These are phyloP conservation scores for Neurospora africana DNA, from an alignment of 495 filamentous ascomycete species.

Conservation along the genomic window DNA sequence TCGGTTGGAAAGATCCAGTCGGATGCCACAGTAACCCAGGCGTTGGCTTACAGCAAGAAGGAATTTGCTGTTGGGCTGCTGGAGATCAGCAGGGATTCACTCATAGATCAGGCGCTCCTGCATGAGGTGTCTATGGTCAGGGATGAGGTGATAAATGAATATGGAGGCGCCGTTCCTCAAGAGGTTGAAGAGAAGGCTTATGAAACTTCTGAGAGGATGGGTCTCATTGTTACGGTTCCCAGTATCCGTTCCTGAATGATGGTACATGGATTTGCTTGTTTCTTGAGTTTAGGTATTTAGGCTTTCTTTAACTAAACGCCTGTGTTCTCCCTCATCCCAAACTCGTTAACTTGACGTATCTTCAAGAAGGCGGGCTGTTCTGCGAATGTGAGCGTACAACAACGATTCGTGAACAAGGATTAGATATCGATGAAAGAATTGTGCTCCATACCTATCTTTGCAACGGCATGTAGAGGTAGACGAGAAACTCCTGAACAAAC, in stretches of 20 bases:
- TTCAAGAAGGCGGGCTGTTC: too few species aligned
- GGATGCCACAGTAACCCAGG: neutral
- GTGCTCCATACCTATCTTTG: too few species aligned
- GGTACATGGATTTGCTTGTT: neutral
- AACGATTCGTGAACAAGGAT: too few species aligned
- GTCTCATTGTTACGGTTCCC: neutral
- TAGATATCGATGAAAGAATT: too few species aligned
- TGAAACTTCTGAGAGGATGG: neutral
- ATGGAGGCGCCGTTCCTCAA: neutral
- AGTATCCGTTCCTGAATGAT: neutral
- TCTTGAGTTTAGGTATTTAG: too few species aligned
- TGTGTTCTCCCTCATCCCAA: too few species aligned
- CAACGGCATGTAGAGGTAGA: too few species aligned
- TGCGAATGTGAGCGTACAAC: too few species aligned
- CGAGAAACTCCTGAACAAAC: too few species aligned
- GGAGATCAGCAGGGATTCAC: neutral
- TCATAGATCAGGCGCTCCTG: neutral
- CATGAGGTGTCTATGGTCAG: neutral
- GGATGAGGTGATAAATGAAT: neutral
- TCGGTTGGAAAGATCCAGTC: neutral
- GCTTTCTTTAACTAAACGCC: too few species aligned
- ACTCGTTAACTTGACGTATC: too few species aligned
- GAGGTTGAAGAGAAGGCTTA: neutral
- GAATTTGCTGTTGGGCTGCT: neutral
- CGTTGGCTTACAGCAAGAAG: neutral